Evolutionary conservation across 2,329 filamentous ascomycete species (phyloP).

Genomic region (Bertia moriformis): DNA sequence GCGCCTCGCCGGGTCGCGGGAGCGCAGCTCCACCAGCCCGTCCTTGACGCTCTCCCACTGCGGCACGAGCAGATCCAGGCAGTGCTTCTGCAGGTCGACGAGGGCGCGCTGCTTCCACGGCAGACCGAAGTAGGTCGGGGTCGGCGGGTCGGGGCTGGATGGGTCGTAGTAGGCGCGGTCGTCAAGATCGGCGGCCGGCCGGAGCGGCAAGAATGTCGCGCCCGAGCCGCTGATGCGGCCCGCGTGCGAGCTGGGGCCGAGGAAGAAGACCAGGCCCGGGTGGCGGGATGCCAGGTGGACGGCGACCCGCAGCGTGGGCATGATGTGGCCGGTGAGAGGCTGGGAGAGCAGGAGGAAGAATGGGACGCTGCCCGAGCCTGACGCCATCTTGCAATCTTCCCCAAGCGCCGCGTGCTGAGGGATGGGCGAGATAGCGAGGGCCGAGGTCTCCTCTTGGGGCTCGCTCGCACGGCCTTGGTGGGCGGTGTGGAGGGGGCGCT

Average conservation of each 20-base stretch:
- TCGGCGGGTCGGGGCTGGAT: constrained; percentile 7
- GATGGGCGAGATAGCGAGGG: too few species aligned
- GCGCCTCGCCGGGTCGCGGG: constrained; percentile 5
- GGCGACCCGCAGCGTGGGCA: constrained; percentile 18
- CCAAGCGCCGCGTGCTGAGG: too few species aligned
- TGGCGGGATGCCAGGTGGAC: constrained; percentile 11
- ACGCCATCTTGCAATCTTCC: too few species aligned
- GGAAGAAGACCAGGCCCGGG: constrained; percentile 17
- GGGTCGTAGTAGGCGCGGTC: constrained; percentile 14
- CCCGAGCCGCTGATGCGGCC: constrained; percentile 16
- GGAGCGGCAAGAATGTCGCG: constrained; percentile 16
- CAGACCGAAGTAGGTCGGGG: constrained; percentile 9
- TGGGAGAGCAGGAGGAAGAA: constrained; percentile 18
- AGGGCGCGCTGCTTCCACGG: constrained; percentile 14
- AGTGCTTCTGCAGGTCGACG: constrained; percentile 15
- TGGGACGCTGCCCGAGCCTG: too few species aligned
- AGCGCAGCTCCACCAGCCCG: constrained; percentile 10
- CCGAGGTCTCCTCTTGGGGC: too few species aligned
- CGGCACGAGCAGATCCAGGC: constrained; percentile 14
- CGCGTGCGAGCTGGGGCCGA: constrained; percentile 18
- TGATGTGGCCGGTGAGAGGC: constrained; percentile 19
- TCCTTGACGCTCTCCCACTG: constrained; percentile 16
- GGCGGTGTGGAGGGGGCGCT: too few species aligned
- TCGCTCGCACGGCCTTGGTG: too few species aligned
- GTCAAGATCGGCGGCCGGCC: constrained; percentile 15